Evolutionary conservation across 225 moss, liverwort and hornwort genomes (phyloP), one percentile per base, ranked within the genome.

Genomic region (Marchantia paleacea): DNA sequence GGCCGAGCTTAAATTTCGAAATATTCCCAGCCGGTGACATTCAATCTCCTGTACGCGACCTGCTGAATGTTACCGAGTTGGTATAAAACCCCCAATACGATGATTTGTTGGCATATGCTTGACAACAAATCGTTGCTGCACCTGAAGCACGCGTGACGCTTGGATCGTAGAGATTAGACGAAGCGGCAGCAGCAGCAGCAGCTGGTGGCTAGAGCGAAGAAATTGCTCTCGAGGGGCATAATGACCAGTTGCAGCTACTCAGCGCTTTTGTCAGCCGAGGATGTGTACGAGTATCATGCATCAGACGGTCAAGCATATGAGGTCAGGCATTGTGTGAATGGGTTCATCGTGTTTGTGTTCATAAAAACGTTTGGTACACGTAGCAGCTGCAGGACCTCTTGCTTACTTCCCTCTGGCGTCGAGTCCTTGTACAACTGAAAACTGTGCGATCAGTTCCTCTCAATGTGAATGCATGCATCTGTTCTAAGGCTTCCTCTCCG

Each of bases 261-360:
- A 51, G 24, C 20, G 78, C 78, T 78, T 66, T 48, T 78, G 61
- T 78, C 78, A 78, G 65, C 78, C 53, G 49, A 48, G 26, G 65
- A 78, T 22, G 52, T 31, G 0, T 78, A 51, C 51, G 64, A 78
- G 25, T 66, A 52, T 66, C 78, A 66, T 78, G 67, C 66, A 77
- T 67, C 66, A 52, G 78, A 52, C 25, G 65, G 78, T 66, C 65
- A 78, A 78, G 66, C 64, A 66, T 50, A 67, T 78, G 78, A 78
- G 64, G 78, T 78, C 78, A 78, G 78, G 26, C 48, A 14, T 30
- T 78, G 31, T 78, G 31, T 18, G 50, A 78, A 52, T 78, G 78
- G 26, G 65, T 48, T 64, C 78, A 66, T 52, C 78, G 78, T 78
- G 78, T 52, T 49, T 20, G 19, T 48, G 61, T 62, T 77, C 61